Percentiles rank a stretch among this genome's conserved stretches.
These are phyloP conservation scores for Fomitopsis palustris DNA, from an alignment of 1,284 basidiomycete species.

Conservation along the genomic window DNA sequence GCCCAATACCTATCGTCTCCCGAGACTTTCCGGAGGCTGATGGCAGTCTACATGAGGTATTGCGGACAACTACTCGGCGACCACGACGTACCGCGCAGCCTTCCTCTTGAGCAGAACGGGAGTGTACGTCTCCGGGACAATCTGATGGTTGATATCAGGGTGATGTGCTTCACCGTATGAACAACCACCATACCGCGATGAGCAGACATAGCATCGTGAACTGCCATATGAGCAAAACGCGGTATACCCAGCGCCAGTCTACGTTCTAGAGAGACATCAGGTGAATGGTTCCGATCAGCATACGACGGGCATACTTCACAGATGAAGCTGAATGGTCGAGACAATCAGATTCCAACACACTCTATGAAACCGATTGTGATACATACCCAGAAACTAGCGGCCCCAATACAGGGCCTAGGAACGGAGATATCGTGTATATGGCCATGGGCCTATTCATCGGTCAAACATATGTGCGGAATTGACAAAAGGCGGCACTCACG, in stretches of 20 bases:
- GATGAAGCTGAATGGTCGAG: slow-evolving; percentile 31
- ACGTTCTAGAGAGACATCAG: slow-evolving; percentile 36
- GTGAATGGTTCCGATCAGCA: neutral
- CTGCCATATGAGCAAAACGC: slow-evolving; percentile 62
- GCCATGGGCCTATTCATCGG: slow-evolving; percentile 59
- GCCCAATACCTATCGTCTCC: slow-evolving; percentile 54
- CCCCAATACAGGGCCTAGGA: slow-evolving; percentile 72
- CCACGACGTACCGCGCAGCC: slow-evolving; percentile 35
- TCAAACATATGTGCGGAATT: neutral
- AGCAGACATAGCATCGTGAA: slow-evolving; percentile 45
- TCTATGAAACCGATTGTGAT: neutral
- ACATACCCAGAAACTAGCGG: slow-evolving; percentile 58
- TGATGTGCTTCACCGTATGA: neutral
- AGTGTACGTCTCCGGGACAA: slow-evolving; percentile 75
- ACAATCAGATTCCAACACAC: neutral
- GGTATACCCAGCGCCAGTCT: slow-evolving; percentile 80
- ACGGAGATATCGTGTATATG: slow-evolving; percentile 66
- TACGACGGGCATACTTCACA: slow-evolving; percentile 34
- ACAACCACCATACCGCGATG: slow-evolving; percentile 40
- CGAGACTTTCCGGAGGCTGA: slow-evolving; percentile 55
- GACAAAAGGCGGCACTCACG: slow-evolving; percentile 38
- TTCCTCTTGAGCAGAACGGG: slow-evolving; percentile 64
- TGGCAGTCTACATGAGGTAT: neutral
- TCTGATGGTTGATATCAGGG: slow-evolving; percentile 24
- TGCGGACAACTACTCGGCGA: neutral